Base-by-base conservation (phyloP, 176 grass and related monocot species). In the Aegilops bicornis region DNA sequence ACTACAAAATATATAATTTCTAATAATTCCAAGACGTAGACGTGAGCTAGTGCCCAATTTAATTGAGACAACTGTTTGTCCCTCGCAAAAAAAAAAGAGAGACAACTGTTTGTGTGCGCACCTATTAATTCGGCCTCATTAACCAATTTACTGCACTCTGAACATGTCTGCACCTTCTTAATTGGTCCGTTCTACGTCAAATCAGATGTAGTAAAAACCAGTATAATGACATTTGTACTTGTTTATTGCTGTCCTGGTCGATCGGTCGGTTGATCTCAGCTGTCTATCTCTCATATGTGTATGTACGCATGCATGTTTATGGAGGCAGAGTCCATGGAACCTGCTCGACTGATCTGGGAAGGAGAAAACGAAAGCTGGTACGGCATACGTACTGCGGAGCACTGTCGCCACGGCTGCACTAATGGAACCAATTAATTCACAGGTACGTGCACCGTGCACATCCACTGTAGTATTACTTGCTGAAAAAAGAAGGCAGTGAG, bases 151-250 rank as follows among this genome's bases (percentile, higher is more conserved):
- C 23, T 29, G 0, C 23, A 2, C 40, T 48, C 7, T 9, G 78
- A 72, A 58, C 33, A 22, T 48, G 64, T 73, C 25, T 4, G 20
- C 54, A 20, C 25, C n/a, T 12, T 16, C 43, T 82, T 33, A 2
- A 73, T 66, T 79, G 84, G 66, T 66, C 84, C 58, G 17, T 73
- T 31, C 56, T 3, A 36, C 58, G 74, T 79, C 84, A 83, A 58
- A 4, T 64, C 35, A 69, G 2, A 79, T 30, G 72, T 17, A 31
- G 62, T 23, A 23, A 74, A 20, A 14, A 9, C 19, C 56, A 22
- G 35, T 14, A 79, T 56, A 58, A 17, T 37, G 75, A 69, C 48
- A 60, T 83, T 14, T 27, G 60, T 29, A 56, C 39, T 68, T 79
- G 80, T 27, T 61, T 4, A 67, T 74, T 35, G 19, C 54, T 45